Evolutionary conservation across 2,329 filamentous ascomycete species (phyloP), one percentile per base, ranked within the genome.

Genomic region (Geosmithia flava): DNA sequence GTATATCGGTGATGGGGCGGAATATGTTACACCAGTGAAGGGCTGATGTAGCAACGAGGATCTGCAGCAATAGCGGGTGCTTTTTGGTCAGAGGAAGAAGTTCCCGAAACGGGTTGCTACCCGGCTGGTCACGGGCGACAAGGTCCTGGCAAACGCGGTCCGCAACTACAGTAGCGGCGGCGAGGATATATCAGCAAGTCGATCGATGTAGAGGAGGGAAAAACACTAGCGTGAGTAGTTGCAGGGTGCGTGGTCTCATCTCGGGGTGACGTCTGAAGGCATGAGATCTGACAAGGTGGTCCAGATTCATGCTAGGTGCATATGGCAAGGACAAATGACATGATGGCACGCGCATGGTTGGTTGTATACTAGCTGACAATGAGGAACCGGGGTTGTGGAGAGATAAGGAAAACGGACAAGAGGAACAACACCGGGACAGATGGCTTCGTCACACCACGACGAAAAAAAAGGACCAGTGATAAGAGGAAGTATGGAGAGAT

Each of bases 131-230:
- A 53, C 72, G 66, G 48, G 70, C 64, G 40, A 74, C 69, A 45
- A 80, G 67, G 53, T 78, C 75, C 57, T 71, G 69, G 58, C 75
- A 79, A 49, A 80, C 63, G 47, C 71, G 60, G 50, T 67, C 56
- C 57, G 68, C 59, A 64, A 74, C 64, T 74, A 47, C 41, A 16
- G 13, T 42, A 44, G 41, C 6, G 3, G 13, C 8, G 20, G 17
- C 16, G 20, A 46, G 27, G 23, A 4, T 53, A 48, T 52, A 50
- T 58, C 59, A 62, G 60, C 50, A 54, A 20, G 6, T 20, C 50
- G 48, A 44, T 44, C 10, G 41, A 30, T 30, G 6, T 30, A 37
- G 11, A 37, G 15, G 11, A 16, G 3, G 33, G 11, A n/a, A n/a
- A n/a, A n/a, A 42, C 33, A 39, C 8, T 39, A 39, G 33, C 19